Conservation (phyloP, 1,284 basidiomycete genomes). For the Moesziomyces antarcticus region DNA sequence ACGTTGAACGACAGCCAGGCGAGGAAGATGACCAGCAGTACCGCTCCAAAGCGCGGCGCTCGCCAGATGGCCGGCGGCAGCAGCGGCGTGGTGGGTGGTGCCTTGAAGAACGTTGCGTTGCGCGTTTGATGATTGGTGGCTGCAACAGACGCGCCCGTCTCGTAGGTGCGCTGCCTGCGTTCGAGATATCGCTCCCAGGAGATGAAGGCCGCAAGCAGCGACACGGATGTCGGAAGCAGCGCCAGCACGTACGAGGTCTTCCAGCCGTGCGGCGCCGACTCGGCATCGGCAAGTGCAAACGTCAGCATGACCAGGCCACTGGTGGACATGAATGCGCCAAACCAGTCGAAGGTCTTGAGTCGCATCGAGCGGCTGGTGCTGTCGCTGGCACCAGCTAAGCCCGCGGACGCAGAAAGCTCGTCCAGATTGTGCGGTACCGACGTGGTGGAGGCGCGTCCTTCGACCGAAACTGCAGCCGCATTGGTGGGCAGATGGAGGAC, state of each 20-base stretch:
- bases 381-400: not conserved
- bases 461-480: slow-evolving; percentile 2
- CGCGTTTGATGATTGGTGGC: slow-evolving; percentile 12
- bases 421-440: slow-evolving; percentile 3
- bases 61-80: slow-evolving; percentile 59
- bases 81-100: slow-evolving; percentile 43
- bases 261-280: slow-evolving; percentile 79
- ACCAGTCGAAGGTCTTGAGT: slow-evolving; percentile 76
- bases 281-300: slow-evolving; percentile 82
- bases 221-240: slow-evolving; percentile 75
- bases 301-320: slow-evolving; percentile 80
- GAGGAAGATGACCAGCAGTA: slow-evolving; percentile 79
- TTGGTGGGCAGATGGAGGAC: slow-evolving; percentile 14
- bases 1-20: slow-evolving; percentile 76
- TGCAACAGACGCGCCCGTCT: slow-evolving; percentile 21
- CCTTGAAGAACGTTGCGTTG: slow-evolving; percentile 71
- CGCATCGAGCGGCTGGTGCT: slow-evolving; percentile 22
- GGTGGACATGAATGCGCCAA: slow-evolving; percentile 81
- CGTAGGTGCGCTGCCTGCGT: slow-evolving; percentile 33
- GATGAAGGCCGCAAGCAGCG: slow-evolving; percentile 75
- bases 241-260: slow-evolving; percentile 72
- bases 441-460: slow-evolving; percentile 3
- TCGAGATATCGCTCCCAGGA: slow-evolving; percentile 77
- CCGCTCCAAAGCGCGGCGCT: slow-evolving; percentile 67
- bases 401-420: slow-evolving; percentile 3